Conservation (phyloP, 495 filamentous ascomycete genomes). For the Endocarpon pusillum region DNA sequence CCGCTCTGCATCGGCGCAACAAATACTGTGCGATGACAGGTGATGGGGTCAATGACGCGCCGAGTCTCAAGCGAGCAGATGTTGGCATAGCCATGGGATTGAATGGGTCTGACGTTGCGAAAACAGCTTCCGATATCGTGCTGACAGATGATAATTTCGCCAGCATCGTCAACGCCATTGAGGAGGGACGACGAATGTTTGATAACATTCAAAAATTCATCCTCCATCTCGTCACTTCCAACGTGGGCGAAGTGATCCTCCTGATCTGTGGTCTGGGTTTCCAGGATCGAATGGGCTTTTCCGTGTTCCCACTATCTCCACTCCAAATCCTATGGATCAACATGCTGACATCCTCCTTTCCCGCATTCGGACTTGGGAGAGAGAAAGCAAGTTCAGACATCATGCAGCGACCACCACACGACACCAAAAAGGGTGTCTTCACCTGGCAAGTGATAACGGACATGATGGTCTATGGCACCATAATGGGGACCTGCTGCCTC, state of each 20-base stretch:
- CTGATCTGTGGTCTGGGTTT: conserved; percentile 57
- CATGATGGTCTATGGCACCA: conserved; percentile 55
- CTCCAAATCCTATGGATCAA: conserved; percentile 68
- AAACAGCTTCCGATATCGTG: conserved; percentile 85
- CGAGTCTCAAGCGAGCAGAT: conserved; percentile 91
- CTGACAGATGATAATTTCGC: conserved; percentile 83
- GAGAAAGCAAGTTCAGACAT: conserved; percentile 50
- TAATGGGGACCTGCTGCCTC: conserved; percentile 51
- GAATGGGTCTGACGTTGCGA: conserved; percentile 84
- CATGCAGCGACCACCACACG: conserved; percentile 54
- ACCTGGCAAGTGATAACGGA: conserved; percentile 51
- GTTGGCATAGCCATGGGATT: conserved; percentile 74
- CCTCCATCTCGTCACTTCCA: conserved; percentile 53
- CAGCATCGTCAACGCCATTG: conserved; percentile 76
- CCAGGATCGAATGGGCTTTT: conserved; percentile 42
- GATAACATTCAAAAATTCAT: conserved; percentile 76
- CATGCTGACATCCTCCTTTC: conserved; percentile 58
- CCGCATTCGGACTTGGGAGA: conserved; percentile 57
- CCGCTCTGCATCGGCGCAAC: conserved; percentile 49
- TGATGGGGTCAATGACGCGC: conserved; percentile 95
- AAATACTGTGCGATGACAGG: conserved; percentile 98
- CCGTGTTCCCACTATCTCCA: conserved; percentile 60
- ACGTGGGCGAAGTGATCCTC: conserved; percentile 57
- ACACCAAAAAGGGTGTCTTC: conserved; percentile 50
- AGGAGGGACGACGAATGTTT: conserved; percentile 57